Base-by-base conservation (phyloP, 2,329 filamentous ascomycete genomes). In the Ceratocystis harringtonii region DNA sequence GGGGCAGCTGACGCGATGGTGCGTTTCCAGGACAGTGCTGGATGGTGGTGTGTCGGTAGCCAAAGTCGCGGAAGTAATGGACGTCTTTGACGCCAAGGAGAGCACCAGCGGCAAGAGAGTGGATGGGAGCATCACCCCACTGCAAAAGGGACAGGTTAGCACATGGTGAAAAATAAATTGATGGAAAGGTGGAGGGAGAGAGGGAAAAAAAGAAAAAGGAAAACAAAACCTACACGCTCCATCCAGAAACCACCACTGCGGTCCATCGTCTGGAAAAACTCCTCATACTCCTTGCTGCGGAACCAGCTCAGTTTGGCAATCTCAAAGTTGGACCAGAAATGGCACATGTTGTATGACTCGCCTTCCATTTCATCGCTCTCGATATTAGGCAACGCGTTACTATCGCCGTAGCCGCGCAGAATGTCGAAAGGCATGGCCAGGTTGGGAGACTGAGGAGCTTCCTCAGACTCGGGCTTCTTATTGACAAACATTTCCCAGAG, bases 251-350 rank as follows among this genome's bases (percentile, higher is more conserved):
- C 94, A 69, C 94, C 94, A 74, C 92, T 96, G 69, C 87, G 86
- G 74, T 99, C 94, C 92, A 99, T 96, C 88, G 95, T 95, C 72
- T 96, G 81, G 75, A 99, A 99, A 76, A 99, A 99, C 70, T 96
- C 94, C 71, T 95, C 88, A 74, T 99, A 99, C 73, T 91, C 89
- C 77, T 96, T 92, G 79, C 92, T 96, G 71, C 94, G 85, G 83
- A 97, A 97, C 85, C 91, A 99, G 77, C 90, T 88, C 68, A 99
- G 82, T 67, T 86, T 85, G 15, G 94, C 94, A 77, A 99, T 99
- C 76, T 99, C 94, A 70, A 99, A 99, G 75, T 99, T 99, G 75
- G 91, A 96, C 94, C 94, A 99, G 80, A 96, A 99, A 79, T 99
- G 94, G 75, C 94, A 99, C 94, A 99, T 99, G 78, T 99, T 99